Evolutionary conservation across 495 filamentous ascomycete genomes (phyloP).

Genomic region (Neurospora sp.): DNA sequence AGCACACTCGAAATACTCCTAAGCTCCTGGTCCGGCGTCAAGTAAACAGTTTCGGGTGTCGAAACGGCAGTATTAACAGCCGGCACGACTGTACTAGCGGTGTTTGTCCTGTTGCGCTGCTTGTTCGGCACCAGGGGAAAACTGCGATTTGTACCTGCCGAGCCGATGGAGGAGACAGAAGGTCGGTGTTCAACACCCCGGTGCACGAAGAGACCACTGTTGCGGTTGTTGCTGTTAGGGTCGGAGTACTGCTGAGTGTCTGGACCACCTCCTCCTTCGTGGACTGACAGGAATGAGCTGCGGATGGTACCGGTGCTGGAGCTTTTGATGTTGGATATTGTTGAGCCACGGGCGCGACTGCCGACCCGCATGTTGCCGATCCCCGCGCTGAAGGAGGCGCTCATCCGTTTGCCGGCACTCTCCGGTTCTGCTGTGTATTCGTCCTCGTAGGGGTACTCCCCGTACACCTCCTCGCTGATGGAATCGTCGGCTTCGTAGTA

Average conservation of each 20-base stretch:
- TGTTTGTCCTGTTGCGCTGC: constrained; percentile 25
- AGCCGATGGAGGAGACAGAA: constrained; percentile 40
- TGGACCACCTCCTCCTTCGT: constrained; percentile 12
- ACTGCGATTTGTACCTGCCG: constrained; percentile 39
- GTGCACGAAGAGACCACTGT: constrained; percentile 15
- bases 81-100: background rate
- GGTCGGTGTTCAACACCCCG: constrained; percentile 34
- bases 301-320: constrained; percentile 1
- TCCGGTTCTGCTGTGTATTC: constrained; percentile 18
- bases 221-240: constrained; percentile 7
- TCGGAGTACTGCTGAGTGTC: background rate
- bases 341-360: background rate
- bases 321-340: constrained; percentile 5
- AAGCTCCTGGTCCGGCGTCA: constrained; percentile 28
- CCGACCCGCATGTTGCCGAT: background rate
- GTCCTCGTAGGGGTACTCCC: constrained; percentile 10
- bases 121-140: constrained; percentile 38
- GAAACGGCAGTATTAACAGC: constrained; percentile 27
- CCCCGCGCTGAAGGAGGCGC: constrained; percentile 15
- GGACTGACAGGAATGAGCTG: constrained; percentile 22
- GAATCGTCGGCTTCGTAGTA: constrained; percentile 13
- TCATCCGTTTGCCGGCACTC: constrained; percentile 18
- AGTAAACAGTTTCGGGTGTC: constrained; percentile 23
- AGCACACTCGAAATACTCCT: constrained; percentile 28
- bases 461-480: constrained; percentile 6